Conservation (phyloP, 305 asterid species). For the Fraxinus floribunda region DNA sequence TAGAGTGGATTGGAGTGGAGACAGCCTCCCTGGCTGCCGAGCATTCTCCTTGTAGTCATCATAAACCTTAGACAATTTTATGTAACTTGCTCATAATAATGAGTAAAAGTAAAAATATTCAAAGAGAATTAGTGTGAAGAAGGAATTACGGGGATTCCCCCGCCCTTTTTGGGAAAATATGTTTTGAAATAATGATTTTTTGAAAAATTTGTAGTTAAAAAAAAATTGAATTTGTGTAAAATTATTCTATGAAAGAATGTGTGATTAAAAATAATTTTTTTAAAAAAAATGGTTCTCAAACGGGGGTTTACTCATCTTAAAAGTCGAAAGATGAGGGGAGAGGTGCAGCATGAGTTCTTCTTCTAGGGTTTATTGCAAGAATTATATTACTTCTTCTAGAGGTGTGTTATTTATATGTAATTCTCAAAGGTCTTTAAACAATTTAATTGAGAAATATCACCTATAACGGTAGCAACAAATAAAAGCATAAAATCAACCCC, state of each 20-base stretch:
- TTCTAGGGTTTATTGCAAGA: background rate
- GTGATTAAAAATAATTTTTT: too few relatives aligned
- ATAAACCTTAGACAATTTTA: too few relatives aligned
- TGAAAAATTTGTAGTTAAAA: too few relatives aligned
- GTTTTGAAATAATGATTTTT: too few relatives aligned
- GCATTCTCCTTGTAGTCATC: too few relatives aligned
- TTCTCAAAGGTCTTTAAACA: background rate
- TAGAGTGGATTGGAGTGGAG: too few relatives aligned
- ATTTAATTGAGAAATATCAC: background rate
- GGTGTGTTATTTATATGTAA: background rate
- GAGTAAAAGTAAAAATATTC: background rate
- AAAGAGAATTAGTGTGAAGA: slow-evolving; percentile 28
- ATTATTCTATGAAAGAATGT: too few relatives aligned
- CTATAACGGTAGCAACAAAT: background rate
- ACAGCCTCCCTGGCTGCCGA: too few relatives aligned
- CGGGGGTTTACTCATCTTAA: background rate
- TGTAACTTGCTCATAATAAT: too few relatives aligned
- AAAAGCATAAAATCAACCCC: background rate
- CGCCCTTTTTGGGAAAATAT: too few relatives aligned
- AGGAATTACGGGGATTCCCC: slow-evolving; percentile 43
- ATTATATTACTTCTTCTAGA: background rate
- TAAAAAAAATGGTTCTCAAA: too few relatives aligned
- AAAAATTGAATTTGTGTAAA: too few relatives aligned
- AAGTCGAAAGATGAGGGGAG: background rate
- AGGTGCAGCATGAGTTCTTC: background rate